phyloP scores from a whole-genome alignment of 768 basidiomycete species.

The Scleroderma citrinum region DNA sequence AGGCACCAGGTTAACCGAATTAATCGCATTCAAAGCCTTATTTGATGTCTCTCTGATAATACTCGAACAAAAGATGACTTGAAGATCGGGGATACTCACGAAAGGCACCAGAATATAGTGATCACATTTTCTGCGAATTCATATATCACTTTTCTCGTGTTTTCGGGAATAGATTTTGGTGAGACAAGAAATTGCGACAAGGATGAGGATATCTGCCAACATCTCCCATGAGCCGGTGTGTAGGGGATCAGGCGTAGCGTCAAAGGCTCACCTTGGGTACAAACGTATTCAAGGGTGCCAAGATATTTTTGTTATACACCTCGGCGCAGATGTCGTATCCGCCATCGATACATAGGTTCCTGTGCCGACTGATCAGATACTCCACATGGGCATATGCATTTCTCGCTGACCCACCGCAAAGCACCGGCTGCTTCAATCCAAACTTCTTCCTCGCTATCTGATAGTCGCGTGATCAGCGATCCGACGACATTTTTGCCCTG shows the following conservation, averaged over 20 bases:
- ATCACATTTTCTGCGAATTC: conserved; percentile 91
- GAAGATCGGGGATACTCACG: conserved; percentile 52
- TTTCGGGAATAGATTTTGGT: conserved; percentile 60
- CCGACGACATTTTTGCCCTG: conserved; percentile 91
- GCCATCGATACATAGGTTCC: conserved; percentile 92
- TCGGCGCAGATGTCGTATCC: conserved; percentile 94
- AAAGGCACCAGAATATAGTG: conserved; percentile 90
- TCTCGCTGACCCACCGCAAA: conserved; percentile 54
- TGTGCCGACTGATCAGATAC: conserved; percentile 24
- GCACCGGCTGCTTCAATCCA: conserved; percentile 85
- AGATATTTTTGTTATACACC: conserved; percentile 94
- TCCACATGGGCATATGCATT: neutral
- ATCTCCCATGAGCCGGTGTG: neutral
- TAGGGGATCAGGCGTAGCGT: neutral
- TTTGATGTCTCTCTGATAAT: conserved; percentile 78
- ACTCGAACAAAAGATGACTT: conserved; percentile 14
- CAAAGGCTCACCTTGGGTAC: conserved; percentile 60
- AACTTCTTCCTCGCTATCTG: conserved; percentile 89
- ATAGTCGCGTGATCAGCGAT: conserved; percentile 76
- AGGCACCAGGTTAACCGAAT: conserved; percentile 77
- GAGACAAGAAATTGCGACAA: conserved; percentile 61
- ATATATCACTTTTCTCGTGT: conserved; percentile 70
- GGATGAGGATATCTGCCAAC: conserved; percentile 61
- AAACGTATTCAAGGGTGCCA: conserved; percentile 69
- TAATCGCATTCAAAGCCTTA: conserved; percentile 61